Percentiles rank a stretch among this genome's conserved stretches.
Evolutionary conservation across 441 rosid species (phyloP).

Genomic region (Breynia disticha): DNA sequence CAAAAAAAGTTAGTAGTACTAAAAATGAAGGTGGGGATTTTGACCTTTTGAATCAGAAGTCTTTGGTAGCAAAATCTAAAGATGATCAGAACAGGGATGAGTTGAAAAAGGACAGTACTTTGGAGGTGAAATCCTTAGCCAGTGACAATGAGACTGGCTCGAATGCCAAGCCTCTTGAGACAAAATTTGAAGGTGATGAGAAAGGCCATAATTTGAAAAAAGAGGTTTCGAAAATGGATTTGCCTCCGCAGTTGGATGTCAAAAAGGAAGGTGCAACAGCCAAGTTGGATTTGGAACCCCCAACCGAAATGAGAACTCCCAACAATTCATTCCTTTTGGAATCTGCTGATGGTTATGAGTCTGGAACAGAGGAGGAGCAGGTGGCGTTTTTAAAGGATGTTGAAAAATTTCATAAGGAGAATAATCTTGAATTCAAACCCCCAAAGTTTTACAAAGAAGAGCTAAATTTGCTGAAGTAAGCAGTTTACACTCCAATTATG

Average conservation of each 20-base stretch:
- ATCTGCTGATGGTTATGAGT: conserved; percentile 40
- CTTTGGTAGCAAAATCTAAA: background rate
- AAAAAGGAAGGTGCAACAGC: conserved; percentile 18
- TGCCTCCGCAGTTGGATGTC: conserved; percentile 12
- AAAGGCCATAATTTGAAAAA: conserved; percentile 16
- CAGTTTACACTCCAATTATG: background rate
- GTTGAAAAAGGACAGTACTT: background rate
- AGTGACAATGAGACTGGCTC: background rate
- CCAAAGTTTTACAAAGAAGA: conserved; percentile 70
- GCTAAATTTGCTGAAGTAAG: conserved; percentile 53
- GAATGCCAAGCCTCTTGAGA: background rate
- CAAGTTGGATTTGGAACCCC: conserved; percentile 13
- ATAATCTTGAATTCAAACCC: conserved; percentile 46
- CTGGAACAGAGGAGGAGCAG: conserved; percentile 59
- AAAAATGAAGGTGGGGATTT: background rate
- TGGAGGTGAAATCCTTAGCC: background rate
- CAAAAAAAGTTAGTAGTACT: background rate
- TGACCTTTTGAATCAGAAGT: background rate
- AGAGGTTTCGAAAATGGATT: conserved; percentile 4
- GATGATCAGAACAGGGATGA: background rate
- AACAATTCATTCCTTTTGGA: conserved; percentile 28
- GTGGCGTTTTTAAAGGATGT: conserved; percentile 44
- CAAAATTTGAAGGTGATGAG: conserved; percentile 12
- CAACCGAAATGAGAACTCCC: conserved; percentile 15
- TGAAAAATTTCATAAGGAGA: conserved; percentile 41